A percentile compares a stretch with the other conserved stretches of the same genome.
Evolutionary conservation across 1,284 basidiomycete genomes (phyloP).

Genomic region (Athelia psychrophila): DNA sequence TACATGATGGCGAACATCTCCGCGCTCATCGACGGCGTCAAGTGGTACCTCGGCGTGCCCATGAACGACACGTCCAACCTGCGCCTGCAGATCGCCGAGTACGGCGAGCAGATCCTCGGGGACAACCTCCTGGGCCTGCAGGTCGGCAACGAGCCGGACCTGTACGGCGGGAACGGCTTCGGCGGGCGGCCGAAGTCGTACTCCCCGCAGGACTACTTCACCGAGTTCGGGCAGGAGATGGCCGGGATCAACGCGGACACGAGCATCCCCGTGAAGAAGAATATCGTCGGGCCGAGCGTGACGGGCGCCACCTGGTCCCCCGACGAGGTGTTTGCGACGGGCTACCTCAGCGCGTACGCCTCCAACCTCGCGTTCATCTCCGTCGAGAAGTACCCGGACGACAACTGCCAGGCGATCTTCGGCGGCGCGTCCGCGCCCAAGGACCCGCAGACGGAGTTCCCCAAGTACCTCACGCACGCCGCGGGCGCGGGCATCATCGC

Average conservation of each 20-base stretch:
- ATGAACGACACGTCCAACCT: constrained; percentile 43
- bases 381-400: constrained; percentile 58
- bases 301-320: constrained; percentile 40
- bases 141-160: too few relatives aligned
- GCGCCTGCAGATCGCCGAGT: constrained; percentile 35
- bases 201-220: too few relatives aligned
- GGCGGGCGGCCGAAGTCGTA: constrained; percentile 32
- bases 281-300: constrained; percentile 50
- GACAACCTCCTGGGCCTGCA: constrained; percentile 41
- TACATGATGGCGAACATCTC: constrained; percentile 64
- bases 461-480: too few relatives aligned
- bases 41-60: constrained; percentile 58
- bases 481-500: too few relatives aligned
- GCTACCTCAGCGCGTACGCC: constrained; percentile 37
- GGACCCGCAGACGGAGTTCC: too few relatives aligned
- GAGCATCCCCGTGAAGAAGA: constrained; percentile 30
- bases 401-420: too few relatives aligned
- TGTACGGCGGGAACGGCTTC: constrained; percentile 32
- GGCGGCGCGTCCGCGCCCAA: too few relatives aligned
- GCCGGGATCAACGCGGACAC: constrained; percentile 34
- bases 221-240: too few relatives aligned
- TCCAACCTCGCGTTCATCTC: constrained; percentile 36
- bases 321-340: constrained; percentile 42
- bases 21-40: constrained; percentile 43
- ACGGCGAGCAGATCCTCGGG: constrained; percentile 38